phyloP scores from a whole-genome alignment of 2,329 filamentous ascomycete genomes.

The Pseudogymnoascus sp. region DNA sequence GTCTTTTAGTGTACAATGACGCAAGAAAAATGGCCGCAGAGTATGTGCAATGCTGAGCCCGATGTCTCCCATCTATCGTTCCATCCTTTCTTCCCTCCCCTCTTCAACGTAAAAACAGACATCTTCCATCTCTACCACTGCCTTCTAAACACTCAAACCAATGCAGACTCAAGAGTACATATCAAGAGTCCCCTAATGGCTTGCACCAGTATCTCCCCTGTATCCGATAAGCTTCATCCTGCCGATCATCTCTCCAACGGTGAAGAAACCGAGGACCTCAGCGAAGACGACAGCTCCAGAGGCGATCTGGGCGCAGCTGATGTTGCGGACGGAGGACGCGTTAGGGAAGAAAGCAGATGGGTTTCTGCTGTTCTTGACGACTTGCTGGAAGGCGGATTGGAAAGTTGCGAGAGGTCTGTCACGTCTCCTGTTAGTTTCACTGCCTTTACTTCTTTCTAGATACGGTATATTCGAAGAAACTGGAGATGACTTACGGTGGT shows the following conservation, averaged over 20 bases:
- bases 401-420: conserved; percentile 68
- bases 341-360: conserved; percentile 50
- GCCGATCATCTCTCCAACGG: conserved; percentile 92
- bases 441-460: not conserved
- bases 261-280: conserved; percentile 94
- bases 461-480: not conserved
- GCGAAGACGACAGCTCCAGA: conserved; percentile 70
- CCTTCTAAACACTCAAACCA: not conserved
- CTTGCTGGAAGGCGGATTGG: conserved; percentile 75
- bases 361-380: conserved; percentile 64
- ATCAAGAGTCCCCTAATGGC: conserved; percentile 38
- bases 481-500: conserved; percentile 68
- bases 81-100: not conserved
- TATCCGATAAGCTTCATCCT: conserved; percentile 94
- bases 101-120: not conserved
- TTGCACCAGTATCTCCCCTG: conserved; percentile 56
- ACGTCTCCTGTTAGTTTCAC: not conserved
- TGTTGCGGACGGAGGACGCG: conserved; percentile 52
- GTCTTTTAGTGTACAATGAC: conserved; percentile 7
- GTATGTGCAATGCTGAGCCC: conserved; percentile 8
- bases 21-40: conserved; percentile 7
- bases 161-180: not conserved
- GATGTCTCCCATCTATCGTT: conserved; percentile 6
- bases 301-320: conserved; percentile 63
- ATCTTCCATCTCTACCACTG: not conserved